Evolutionary conservation across 2,329 filamentous ascomycete genomes (phyloP).

Genomic region (Mycosphaerella sp.): DNA sequence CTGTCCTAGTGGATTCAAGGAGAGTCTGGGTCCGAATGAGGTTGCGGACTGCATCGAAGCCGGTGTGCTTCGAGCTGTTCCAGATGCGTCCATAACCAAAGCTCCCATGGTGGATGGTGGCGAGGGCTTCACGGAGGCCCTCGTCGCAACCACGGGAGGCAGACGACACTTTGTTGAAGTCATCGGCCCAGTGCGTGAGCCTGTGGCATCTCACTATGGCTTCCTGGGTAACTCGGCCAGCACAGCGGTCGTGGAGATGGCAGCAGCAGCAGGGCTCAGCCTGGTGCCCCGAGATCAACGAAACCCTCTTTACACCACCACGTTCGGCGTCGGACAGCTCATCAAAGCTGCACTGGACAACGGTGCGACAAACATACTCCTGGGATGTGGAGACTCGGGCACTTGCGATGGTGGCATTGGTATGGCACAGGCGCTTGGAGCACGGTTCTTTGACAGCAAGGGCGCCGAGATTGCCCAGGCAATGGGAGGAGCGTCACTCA

Average conservation of each 20-base stretch:
- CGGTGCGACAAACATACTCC: slow-evolving; percentile 42
- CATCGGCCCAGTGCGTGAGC: slow-evolving; percentile 41
- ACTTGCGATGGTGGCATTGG: slow-evolving; percentile 50
- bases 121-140: slow-evolving; percentile 46
- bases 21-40: slow-evolving; percentile 45
- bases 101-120: slow-evolving; percentile 50
- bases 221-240: slow-evolving; percentile 35
- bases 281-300: slow-evolving; percentile 42
- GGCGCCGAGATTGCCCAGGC: slow-evolving; percentile 37
- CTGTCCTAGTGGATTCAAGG: slow-evolving; percentile 51
- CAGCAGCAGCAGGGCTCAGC: slow-evolving; percentile 47
- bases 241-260: slow-evolving; percentile 50
- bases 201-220: slow-evolving; percentile 44
- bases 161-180: slow-evolving; percentile 36
- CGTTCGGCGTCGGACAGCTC: slow-evolving; percentile 48
- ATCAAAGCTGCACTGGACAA: slow-evolving; percentile 43
- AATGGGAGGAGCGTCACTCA: slow-evolving; percentile 39
- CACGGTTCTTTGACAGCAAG: slow-evolving; percentile 37
- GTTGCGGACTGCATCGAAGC: slow-evolving; percentile 48
- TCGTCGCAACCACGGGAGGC: slow-evolving; percentile 42
- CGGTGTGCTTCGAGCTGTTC: slow-evolving; percentile 42
- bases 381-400: slow-evolving; percentile 51
- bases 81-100: slow-evolving; percentile 41
- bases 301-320: slow-evolving; percentile 46
- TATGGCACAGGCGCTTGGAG: slow-evolving; percentile 50